These are phyloP conservation scores for Tylopilus orsonianus DNA, from an alignment of 1,284 basidiomycete genomes.

Conservation along the genomic window DNA sequence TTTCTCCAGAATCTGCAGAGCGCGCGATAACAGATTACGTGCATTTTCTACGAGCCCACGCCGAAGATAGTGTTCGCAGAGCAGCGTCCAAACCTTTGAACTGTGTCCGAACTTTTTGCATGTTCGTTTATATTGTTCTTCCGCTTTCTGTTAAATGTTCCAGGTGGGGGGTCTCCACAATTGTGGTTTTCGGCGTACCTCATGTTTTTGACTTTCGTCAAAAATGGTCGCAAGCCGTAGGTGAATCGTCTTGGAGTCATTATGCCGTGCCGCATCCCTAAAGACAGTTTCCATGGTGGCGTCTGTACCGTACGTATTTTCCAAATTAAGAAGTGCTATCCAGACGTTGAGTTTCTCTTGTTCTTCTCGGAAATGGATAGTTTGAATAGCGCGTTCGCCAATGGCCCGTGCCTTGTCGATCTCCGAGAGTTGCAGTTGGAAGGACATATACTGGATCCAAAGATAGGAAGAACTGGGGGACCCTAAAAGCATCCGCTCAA, in stretches of 20 bases:
- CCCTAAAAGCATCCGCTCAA: slow-evolving; percentile 91
- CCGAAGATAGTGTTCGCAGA: slow-evolving; percentile 79
- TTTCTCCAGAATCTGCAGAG: slow-evolving; percentile 92
- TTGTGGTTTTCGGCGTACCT: slow-evolving; percentile 48
- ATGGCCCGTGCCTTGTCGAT: slow-evolving; percentile 91
- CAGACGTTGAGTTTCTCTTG: slow-evolving; percentile 97
- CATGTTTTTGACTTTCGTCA: slow-evolving; percentile 78
- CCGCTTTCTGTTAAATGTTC: slow-evolving; percentile 62
- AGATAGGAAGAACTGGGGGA: slow-evolving; percentile 97
- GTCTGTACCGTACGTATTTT: slow-evolving; percentile 91
- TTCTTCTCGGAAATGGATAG: slow-evolving; percentile 96
- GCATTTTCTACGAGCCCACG: slow-evolving; percentile 76
- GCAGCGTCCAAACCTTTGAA: slow-evolving; percentile 91
- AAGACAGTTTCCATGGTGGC: slow-evolving; percentile 78
- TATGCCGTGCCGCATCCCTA: slow-evolving; percentile 87
- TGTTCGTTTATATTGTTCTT: slow-evolving; percentile 82
- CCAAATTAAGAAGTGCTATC: slow-evolving; percentile 95
- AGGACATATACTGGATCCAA: slow-evolving; percentile 99
- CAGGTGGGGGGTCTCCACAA: neutral
- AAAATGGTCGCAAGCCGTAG: slow-evolving; percentile 84
- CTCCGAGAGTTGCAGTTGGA: slow-evolving; percentile 94
- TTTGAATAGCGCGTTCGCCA: slow-evolving; percentile 80
- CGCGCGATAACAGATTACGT: slow-evolving; percentile 84
- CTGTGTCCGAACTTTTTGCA: slow-evolving; percentile 92
- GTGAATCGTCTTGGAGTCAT: slow-evolving; percentile 91